Evolutionary conservation across 257 asterid species (phyloP), one percentile per base, ranked within the genome.

Genomic region (Osmanthus fragrans): DNA sequence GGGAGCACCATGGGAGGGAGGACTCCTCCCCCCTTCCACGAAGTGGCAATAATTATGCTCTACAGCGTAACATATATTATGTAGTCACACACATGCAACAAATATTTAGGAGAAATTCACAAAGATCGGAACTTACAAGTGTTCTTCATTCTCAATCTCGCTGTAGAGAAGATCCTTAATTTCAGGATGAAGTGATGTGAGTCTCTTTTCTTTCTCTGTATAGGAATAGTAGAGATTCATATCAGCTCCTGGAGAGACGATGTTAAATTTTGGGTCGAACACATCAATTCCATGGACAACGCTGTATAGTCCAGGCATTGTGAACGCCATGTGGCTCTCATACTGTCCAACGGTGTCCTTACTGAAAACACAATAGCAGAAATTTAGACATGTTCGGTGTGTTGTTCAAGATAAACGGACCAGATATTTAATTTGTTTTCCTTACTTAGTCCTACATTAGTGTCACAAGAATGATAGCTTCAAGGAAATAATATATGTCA

Each of bases 321-420:
- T 93, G 83, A 92, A 96, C 7, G 98, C 99, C 88, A 68, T 91
- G 78, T 96, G 99, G 85, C 97, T 92, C 79, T 96, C 99, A 19
- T 96, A 96, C 64, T 96, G 99, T 29, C 98, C 97, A 49, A 93
- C 98, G 0, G 96, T 96, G 83, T 93, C 96, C 92, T 96, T 93
- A 84, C 99, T 95, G 87, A 69, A 80, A 25, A 74, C 42, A 49
- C 40, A 75, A 7, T 0, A 47, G 21, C 19, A 64, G 54, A 23
- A 25, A 58, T n/a, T 71, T 9, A 71, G 39, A 25, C 67, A 21
- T 58, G 67, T 58, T 9, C 3, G 67, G 67, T 58, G 30, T 58
- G 7, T 5, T 16, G 58, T 49, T 0, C 4, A 4, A 18, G 58
- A 49, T 49, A 49, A 49, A 16, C 21, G 1, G 58, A 47, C 19